These are phyloP conservation scores for Trichomonas gallinae DNA, from an alignment of 208 protist species.

Conservation along the genomic window DNA sequence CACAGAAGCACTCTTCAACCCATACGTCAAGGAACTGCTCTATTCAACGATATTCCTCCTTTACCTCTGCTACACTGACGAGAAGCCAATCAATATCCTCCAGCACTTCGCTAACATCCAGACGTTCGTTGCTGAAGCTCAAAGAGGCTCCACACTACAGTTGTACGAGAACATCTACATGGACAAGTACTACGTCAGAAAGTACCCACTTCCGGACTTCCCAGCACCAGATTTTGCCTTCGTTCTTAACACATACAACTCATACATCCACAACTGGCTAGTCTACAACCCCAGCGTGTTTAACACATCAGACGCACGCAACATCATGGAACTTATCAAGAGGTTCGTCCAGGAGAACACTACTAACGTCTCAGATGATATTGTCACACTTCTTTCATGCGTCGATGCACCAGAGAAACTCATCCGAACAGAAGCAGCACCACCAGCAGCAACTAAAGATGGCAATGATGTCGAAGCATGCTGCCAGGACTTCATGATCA, in stretches of 20 bases:
- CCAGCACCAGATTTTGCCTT: not conserved
- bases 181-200: not conserved
- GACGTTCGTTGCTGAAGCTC: not conserved
- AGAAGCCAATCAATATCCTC: not conserved
- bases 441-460: not conserved
- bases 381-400: not conserved
- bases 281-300: not conserved
- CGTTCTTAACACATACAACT: not conserved
- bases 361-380: not conserved
- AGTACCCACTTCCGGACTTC: not conserved
- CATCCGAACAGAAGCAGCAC: not conserved
- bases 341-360: not conserved
- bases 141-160: not conserved
- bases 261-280: not conserved
- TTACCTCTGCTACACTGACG: not conserved
- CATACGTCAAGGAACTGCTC: not conserved
- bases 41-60: not conserved
- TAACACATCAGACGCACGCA: not conserved
- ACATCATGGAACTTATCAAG: not conserved
- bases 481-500: not conserved
- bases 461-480: not conserved
- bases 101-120: not conserved
- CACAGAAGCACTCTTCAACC: not conserved
- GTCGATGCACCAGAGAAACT: not conserved
- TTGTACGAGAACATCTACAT: not conserved